phyloP scores from a whole-genome alignment of 2,329 filamentous ascomycete species.

The Pseudocercospora fuligena region DNA sequence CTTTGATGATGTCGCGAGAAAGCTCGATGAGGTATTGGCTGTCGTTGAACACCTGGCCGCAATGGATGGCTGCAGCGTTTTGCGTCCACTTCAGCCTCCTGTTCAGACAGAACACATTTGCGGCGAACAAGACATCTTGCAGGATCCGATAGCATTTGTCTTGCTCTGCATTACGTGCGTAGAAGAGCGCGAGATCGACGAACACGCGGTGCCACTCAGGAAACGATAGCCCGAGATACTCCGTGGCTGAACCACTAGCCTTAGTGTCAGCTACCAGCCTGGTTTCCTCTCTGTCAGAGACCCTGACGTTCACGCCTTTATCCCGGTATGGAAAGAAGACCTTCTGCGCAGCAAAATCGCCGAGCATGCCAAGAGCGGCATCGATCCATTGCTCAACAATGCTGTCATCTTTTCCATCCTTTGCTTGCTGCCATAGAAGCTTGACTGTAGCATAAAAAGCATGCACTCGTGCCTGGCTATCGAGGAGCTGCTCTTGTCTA shows the following conservation, averaged over 20 bases:
- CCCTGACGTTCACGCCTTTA: conserved; percentile 55
- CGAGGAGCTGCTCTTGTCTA: conserved; percentile 27
- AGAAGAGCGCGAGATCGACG: conserved; percentile 79
- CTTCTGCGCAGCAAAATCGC: conserved; percentile 65
- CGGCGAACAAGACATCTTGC: conserved; percentile 72
- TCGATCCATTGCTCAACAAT: conserved; percentile 63
- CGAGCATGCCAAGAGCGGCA: conserved; percentile 61
- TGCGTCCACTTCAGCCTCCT: conserved; percentile 33
- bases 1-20: conserved; percentile 83
- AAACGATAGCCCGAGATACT: conserved; percentile 80
- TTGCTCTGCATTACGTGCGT: conserved; percentile 69
- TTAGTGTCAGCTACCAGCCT: conserved; percentile 43
- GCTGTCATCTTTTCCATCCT: conserved; percentile 52
- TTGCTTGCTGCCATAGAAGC: conserved; percentile 45
- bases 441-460: conserved; percentile 49
- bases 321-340: conserved; percentile 61
- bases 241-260: conserved; percentile 43
- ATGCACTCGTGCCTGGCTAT: conserved; percentile 28
- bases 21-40: conserved; percentile 74
- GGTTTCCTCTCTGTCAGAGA: conserved; percentile 32
- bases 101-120: conserved; percentile 77
- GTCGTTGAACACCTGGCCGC: conserved; percentile 80
- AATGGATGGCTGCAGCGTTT: conserved; percentile 53
- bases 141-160: conserved; percentile 80
- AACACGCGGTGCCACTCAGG: conserved; percentile 88